phyloP scores from a whole-genome alignment of 371 early-diverging fungal genomes.

The Mucor sp. region DNA sequence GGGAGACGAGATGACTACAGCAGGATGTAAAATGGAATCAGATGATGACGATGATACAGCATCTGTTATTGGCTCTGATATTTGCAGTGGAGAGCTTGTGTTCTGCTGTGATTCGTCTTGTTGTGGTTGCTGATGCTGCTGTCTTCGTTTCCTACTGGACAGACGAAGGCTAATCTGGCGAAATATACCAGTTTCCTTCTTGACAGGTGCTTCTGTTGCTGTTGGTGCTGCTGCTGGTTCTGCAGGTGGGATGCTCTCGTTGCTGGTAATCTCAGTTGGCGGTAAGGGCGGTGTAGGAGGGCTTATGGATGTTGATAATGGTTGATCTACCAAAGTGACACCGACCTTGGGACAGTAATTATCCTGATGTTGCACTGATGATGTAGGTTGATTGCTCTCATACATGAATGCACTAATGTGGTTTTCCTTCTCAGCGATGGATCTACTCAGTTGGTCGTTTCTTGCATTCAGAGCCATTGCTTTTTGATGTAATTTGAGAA shows the following conservation, averaged over 20 bases:
- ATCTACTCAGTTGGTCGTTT: conserved; percentile 12
- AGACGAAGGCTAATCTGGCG: conserved; percentile 23
- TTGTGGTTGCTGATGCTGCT: neutral
- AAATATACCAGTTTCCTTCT: conserved; percentile 22
- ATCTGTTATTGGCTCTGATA: neutral
- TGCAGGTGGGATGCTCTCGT: neutral
- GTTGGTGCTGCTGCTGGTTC: neutral
- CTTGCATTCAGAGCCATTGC: conserved; percentile 15
- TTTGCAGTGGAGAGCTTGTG: neutral
- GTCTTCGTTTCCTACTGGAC: conserved; percentile 18
- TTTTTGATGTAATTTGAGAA: conserved; percentile 22
- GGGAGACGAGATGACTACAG: conserved; percentile 12
- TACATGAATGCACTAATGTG: conserved; percentile 24
- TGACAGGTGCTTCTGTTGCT: neutral
- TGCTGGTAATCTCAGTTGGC: neutral
- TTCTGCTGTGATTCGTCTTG: conserved; percentile 2
- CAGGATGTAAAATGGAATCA: conserved; percentile 20
- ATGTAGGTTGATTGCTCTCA: neutral
- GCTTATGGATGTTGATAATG: neutral
- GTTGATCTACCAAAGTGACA: conserved; percentile 20
- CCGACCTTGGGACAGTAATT: conserved; percentile 4
- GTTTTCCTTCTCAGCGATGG: conserved; percentile 23
- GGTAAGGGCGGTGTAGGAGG: conserved; percentile 5
- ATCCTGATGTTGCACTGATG: neutral
- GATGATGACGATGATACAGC: conserved; percentile 2